Evolutionary conservation across 2,329 filamentous ascomycete genomes (phyloP).

Genomic region (Ascocoryne sarcoides): DNA sequence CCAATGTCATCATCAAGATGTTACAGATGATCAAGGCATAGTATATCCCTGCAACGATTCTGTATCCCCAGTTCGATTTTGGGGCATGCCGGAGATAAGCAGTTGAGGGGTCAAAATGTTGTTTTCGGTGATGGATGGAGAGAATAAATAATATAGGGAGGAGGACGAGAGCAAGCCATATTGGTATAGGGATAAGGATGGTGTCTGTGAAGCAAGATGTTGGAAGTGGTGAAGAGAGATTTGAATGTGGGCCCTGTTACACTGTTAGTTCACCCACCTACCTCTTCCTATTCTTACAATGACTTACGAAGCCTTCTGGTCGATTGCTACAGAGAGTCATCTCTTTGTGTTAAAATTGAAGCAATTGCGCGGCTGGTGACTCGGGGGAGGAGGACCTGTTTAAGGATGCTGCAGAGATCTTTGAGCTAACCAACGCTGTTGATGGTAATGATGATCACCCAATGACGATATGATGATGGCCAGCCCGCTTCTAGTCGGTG

Average conservation of each 20-base stretch:
- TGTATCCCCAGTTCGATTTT: conserved; percentile 11
- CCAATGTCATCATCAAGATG: conserved; percentile 27
- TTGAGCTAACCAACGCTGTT: too few relatives aligned
- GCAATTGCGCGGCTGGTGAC: too few relatives aligned
- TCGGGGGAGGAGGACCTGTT: too few relatives aligned
- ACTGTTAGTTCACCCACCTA: conserved; percentile 3
- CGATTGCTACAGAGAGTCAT: conserved; percentile 30
- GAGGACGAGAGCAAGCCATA: conserved; percentile 26
- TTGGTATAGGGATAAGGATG: conserved; percentile 30
- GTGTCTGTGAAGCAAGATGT: conserved; percentile 31
- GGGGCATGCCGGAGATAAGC: conserved; percentile 12
- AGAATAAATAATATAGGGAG: conserved; percentile 21
- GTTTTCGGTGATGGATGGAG: conserved; percentile 13
- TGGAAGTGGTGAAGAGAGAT: conserved; percentile 27
- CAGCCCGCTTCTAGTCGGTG: too few relatives aligned
- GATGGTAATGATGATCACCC: too few relatives aligned
- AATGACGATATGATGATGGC: too few relatives aligned
- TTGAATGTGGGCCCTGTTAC: conserved; percentile 26
- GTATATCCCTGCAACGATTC: conserved; percentile 18
- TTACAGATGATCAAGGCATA: conserved; percentile 26
- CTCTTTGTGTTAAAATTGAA: background rate
- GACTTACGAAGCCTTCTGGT: conserved; percentile 28
- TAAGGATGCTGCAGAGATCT: too few relatives aligned
- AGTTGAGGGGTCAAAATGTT: conserved; percentile 18
- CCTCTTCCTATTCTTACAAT: background rate